Conservation (phyloP, 108 stramenopile species). For the Phaeodactylum tricornutum region DNA sequence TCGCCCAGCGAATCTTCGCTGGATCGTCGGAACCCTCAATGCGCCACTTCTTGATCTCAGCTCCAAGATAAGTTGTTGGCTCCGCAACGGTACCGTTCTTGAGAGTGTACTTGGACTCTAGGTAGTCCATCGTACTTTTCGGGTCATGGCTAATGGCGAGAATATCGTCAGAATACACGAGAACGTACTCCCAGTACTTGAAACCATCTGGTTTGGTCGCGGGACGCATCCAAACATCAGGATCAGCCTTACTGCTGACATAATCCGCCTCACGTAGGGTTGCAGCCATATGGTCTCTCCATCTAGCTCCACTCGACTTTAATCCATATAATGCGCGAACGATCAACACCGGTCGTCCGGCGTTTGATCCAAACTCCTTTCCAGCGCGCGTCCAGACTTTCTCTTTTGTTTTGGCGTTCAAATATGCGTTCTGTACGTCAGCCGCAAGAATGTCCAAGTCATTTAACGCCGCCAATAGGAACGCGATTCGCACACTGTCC, state of each 20-base stretch:
- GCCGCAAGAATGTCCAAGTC: constrained; percentile 22
- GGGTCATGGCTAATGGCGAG: constrained; percentile 8
- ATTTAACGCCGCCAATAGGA: constrained; percentile 19
- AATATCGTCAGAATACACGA: constrained; percentile 22
- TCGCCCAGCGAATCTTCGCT: constrained; percentile 8
- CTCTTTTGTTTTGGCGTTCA: constrained; percentile 24
- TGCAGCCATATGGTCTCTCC: constrained; percentile 5
- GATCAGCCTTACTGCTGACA: constrained; percentile 10
- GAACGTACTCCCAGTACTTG: constrained; percentile 18
- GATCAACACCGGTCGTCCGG: constrained; percentile 5
- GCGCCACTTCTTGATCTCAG: constrained; percentile 7
- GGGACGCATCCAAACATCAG: constrained; percentile 26
- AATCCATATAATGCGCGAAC: constrained; percentile 28
- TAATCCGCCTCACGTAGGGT: not conserved
- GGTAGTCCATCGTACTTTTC: not conserved
- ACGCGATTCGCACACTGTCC: constrained; percentile 20
- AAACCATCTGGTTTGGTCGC: constrained; percentile 11
- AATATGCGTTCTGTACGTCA: constrained; percentile 34
- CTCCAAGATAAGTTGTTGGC: constrained; percentile 17
- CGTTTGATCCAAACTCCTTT: constrained; percentile 1
- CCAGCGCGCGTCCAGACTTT: constrained; percentile 14
- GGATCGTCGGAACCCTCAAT: constrained; percentile 3
- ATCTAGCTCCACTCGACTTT: constrained; percentile 11
- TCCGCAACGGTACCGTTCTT: constrained; percentile 9
- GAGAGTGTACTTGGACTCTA: constrained; percentile 8